phyloP scores from a whole-genome alignment of 1,284 basidiomycete genomes.

The Exobasidium cylindrosporum region DNA sequence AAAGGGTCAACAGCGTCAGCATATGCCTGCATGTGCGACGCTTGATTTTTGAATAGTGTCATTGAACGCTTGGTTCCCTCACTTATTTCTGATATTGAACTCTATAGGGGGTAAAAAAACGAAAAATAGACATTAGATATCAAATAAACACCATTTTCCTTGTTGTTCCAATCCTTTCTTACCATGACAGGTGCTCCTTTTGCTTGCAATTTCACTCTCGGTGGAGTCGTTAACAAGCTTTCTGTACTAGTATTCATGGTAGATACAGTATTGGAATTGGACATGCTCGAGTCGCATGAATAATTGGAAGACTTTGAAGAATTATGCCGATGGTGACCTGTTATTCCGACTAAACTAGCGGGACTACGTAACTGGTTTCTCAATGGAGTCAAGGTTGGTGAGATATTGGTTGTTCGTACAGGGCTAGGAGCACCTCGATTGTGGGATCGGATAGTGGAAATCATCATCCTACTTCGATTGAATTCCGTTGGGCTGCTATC shows the following conservation, averaged over 20 bases:
- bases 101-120: background rate
- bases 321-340: constrained; percentile 1
- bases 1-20: background rate
- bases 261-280: background rate
- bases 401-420: background rate
- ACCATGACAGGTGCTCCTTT: constrained; percentile 1
- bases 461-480: background rate
- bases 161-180: background rate
- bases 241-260: background rate
- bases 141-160: background rate
- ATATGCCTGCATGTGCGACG: background rate
- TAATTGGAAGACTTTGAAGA: background rate
- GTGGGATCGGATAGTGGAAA: constrained; percentile 1
- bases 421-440: background rate
- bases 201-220: background rate
- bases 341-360: background rate
- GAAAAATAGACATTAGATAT: background rate
- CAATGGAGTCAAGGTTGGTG: background rate
- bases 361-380: background rate
- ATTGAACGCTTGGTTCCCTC: background rate
- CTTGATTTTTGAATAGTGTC: background rate
- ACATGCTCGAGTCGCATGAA: background rate
- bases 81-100: background rate
- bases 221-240: background rate
- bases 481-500: background rate